phyloP scores from a whole-genome alignment of 768 basidiomycete species.

The Rhizopogon vinicolor region DNA sequence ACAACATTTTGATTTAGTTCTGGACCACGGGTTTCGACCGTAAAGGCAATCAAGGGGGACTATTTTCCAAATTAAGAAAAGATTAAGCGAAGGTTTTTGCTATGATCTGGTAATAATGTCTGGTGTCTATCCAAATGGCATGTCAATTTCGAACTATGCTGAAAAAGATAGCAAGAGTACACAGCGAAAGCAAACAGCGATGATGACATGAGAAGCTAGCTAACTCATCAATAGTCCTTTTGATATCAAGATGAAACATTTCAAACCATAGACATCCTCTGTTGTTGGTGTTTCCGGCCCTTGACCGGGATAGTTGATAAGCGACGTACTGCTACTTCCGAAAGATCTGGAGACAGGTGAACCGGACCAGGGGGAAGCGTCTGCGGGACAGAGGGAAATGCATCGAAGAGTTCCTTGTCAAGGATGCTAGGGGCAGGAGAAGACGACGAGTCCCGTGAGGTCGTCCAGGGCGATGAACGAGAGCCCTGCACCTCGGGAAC shows the following conservation, averaged over 20 bases:
- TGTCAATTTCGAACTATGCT: background rate
- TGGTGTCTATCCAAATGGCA: background rate
- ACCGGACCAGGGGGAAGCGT: constrained; percentile 33
- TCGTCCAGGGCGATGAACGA: constrained; percentile 45
- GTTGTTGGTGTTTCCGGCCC: constrained; percentile 19
- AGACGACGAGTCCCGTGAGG: constrained; percentile 35
- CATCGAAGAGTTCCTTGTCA: constrained; percentile 59
- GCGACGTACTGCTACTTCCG: constrained; percentile 10
- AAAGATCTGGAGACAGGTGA: constrained; percentile 10
- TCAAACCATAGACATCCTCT: constrained; percentile 21
- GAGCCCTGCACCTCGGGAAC: constrained; percentile 7
- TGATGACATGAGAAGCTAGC: background rate
- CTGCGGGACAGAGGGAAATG: constrained; percentile 68
- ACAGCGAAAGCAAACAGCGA: background rate
- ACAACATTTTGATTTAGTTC: background rate
- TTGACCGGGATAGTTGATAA: constrained; percentile 23
- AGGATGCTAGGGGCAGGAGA: constrained; percentile 40
- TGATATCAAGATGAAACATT: background rate
- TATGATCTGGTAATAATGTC: no score
- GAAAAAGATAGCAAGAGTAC: background rate
- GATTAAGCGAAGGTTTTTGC: no score
- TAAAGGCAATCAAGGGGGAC: background rate
- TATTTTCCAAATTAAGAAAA: no score
- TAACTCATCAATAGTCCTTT: background rate
- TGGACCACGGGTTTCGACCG: background rate